A percentile compares a stretch with the other conserved stretches of the same genome.
phyloP scores from a whole-genome alignment of 2,329 filamentous ascomycete genomes.

The Fusarium zealandicum region DNA sequence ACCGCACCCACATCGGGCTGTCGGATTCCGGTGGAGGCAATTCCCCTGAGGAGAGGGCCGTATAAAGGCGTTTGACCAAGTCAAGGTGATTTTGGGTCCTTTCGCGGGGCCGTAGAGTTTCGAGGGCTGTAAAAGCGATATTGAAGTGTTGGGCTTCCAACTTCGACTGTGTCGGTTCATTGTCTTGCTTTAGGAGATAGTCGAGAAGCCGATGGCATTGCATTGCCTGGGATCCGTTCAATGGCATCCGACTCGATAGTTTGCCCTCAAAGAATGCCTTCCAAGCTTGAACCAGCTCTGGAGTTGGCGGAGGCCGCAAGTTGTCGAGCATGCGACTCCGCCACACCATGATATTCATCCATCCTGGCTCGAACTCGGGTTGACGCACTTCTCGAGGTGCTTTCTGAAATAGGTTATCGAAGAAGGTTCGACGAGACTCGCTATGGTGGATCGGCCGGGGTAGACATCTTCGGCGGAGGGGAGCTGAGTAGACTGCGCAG shows the following conservation, averaged over 20 bases:
- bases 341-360: conserved; percentile 74
- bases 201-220: conserved; percentile 63
- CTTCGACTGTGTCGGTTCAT: conserved; percentile 37
- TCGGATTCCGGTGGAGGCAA: conserved; percentile 21
- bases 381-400: conserved; percentile 66
- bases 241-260: conserved; percentile 52
- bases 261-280: conserved; percentile 68
- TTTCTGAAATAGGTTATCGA: conserved; percentile 66
- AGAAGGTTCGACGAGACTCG: conserved; percentile 56
- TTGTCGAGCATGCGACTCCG: conserved; percentile 67
- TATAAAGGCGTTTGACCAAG: conserved; percentile 55
- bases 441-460: conserved; percentile 34
- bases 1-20: conserved; percentile 42
- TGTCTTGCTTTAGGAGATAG: conserved; percentile 57
- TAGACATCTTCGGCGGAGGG: conserved; percentile 40
- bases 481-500: conserved; percentile 44
- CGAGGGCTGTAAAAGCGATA: conserved; percentile 54
- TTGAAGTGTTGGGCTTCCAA: conserved; percentile 44
- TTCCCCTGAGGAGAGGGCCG: conserved; percentile 30
- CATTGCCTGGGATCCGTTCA: conserved; percentile 73
- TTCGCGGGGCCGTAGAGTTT: conserved; percentile 52
- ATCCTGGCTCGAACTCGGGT: conserved; percentile 72
- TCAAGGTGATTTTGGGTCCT: conserved; percentile 55
- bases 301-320: conserved; percentile 67
- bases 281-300: conserved; percentile 72